Conservation (phyloP, 2,329 filamentous ascomycete genomes). For the Drechslera avenae region DNA sequence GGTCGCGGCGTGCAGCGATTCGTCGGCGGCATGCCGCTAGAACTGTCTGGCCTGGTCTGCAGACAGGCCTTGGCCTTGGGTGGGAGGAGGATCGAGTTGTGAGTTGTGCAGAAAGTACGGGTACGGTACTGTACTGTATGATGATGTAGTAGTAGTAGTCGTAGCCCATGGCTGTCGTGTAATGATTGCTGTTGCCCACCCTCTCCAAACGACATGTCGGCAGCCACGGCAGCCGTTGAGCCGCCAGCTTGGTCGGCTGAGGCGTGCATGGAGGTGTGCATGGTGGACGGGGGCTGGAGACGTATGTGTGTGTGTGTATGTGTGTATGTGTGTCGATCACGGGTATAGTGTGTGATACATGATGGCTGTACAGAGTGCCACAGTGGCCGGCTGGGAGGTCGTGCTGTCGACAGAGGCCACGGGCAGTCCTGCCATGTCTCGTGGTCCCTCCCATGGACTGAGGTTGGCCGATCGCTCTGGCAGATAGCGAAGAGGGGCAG, state of each 20-base stretch:
- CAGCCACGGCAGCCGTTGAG: background rate
- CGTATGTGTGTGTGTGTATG: background rate
- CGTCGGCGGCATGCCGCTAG: conserved; percentile 26
- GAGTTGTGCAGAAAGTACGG: conserved; percentile 5
- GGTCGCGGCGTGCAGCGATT: conserved; percentile 23
- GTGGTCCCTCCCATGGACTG: conserved; percentile 22
- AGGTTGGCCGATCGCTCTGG: conserved; percentile 23
- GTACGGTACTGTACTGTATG: background rate
- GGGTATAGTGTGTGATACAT: background rate
- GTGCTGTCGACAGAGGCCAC: background rate
- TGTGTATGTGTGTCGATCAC: background rate
- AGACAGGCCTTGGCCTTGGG: conserved; percentile 28
- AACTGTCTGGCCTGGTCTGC: conserved; percentile 30
- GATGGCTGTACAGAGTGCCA: no score
- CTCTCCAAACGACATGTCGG: background rate
- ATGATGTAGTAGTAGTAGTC: no score
- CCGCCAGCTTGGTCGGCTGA: conserved; percentile 11
- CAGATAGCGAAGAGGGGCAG: conserved; percentile 32
- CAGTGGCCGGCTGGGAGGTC: background rate
- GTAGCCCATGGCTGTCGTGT: background rate
- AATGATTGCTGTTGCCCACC: background rate
- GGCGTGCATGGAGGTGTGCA: no score
- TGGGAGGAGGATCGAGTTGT: conserved; percentile 33
- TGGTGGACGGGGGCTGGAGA: background rate
- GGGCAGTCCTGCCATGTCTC: conserved; percentile 20